A percentile compares a stretch with the other conserved stretches of the same genome.
Conservation (phyloP, 306 rosid genomes). For the Castanospermum australe region DNA sequence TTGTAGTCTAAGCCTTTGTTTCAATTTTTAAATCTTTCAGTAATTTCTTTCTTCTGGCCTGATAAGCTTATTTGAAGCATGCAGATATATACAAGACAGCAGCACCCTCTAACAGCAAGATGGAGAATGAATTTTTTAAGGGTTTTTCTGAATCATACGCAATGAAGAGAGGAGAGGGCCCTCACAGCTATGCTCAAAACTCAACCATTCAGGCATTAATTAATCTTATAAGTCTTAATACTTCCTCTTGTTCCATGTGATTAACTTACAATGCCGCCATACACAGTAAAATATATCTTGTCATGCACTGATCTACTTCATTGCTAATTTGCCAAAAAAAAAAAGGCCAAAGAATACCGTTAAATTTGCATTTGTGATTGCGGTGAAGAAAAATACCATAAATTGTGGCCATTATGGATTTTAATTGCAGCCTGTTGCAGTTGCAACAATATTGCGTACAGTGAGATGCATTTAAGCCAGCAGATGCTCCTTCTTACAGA, state of each 20-base stretch:
- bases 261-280: not conserved
- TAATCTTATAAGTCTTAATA: not conserved
- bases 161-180: slow-evolving; percentile 46
- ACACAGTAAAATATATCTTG: not conserved
- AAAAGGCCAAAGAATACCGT: too few relatives aligned
- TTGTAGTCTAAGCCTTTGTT: not conserved
- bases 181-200: slow-evolving; percentile 43
- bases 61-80: not conserved
- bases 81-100: not conserved
- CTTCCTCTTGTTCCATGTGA: not conserved
- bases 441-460: too few relatives aligned
- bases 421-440: too few relatives aligned
- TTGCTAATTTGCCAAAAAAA: not conserved
- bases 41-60: not conserved
- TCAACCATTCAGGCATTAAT: slow-evolving; percentile 35
- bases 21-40: not conserved
- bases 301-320: not conserved
- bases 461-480: too few relatives aligned
- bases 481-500: too few relatives aligned
- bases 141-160: slow-evolving; percentile 8
- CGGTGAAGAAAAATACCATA: too few relatives aligned
- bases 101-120: not conserved
- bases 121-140: slow-evolving; percentile 6
- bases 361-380: too few relatives aligned
- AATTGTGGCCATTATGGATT: too few relatives aligned